These are phyloP conservation scores for Aspergillus haitiensis DNA, from an alignment of 495 filamentous ascomycete genomes.

Conservation along the genomic window DNA sequence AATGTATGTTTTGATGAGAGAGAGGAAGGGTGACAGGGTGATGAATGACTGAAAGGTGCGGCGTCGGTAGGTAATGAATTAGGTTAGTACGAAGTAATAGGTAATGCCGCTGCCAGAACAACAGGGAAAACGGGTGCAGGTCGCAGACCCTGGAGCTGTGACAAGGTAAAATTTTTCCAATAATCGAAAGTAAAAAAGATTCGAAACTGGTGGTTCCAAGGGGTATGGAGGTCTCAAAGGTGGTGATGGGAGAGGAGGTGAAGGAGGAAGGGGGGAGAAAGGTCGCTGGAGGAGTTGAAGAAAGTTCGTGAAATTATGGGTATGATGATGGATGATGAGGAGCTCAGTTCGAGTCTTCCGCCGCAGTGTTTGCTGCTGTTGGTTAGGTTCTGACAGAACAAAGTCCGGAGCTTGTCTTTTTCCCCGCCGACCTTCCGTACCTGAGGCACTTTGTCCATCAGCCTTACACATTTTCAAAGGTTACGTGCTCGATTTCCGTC, in stretches of 20 bases:
- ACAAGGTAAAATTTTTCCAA: constrained; percentile 20
- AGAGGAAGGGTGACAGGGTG: constrained; percentile 21
- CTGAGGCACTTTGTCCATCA: neutral
- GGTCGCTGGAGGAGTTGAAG: constrained; percentile 25
- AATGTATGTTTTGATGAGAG: constrained; percentile 9
- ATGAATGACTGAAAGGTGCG: constrained; percentile 23
- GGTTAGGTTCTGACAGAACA: neutral
- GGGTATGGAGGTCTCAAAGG: neutral
- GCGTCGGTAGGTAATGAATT: constrained; percentile 11
- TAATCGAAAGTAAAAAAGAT: constrained; percentile 10
- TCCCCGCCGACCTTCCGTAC: constrained; percentile 6
- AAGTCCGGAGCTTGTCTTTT: neutral
- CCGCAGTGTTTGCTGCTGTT: neutral
- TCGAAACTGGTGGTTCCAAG: neutral
- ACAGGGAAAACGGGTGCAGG: constrained; percentile 52
- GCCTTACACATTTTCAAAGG: neutral
- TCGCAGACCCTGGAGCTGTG: constrained; percentile 39
- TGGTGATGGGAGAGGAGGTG: constrained; percentile 5
- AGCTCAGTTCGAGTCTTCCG: constrained; percentile 8
- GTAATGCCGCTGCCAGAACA: constrained; percentile 30
- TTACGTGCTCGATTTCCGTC: neutral
- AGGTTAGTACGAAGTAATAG: constrained; percentile 11
- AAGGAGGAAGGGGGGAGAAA: constrained; percentile 22
- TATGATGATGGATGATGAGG: constrained; percentile 12
- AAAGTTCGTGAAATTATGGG: constrained; percentile 39